These are phyloP conservation scores for Davidsoniella neocaledoniae DNA, from an alignment of 2,329 filamentous ascomycete species.

Conservation along the genomic window DNA sequence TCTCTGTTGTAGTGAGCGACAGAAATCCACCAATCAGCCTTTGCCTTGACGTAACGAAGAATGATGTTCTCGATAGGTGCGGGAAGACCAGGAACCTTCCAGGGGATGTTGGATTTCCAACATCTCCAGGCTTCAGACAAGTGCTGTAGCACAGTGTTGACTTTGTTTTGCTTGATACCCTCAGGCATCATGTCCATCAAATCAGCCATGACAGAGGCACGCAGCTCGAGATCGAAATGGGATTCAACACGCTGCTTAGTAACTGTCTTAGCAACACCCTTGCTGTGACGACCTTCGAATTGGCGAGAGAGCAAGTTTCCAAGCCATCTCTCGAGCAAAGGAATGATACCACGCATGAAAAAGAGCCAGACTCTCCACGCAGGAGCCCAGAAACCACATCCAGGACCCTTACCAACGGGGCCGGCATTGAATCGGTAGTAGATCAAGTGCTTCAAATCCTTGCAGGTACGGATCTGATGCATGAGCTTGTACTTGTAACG, in stretches of 20 bases:
- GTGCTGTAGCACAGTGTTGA: slow-evolving; percentile 94
- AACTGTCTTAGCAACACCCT: slow-evolving; percentile 96
- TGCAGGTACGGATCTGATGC: slow-evolving; percentile 98
- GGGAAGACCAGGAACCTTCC: slow-evolving; percentile 93
- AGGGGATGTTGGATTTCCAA: slow-evolving; percentile 99
- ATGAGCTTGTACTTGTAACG: slow-evolving; percentile 99
- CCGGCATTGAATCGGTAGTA: slow-evolving; percentile 98
- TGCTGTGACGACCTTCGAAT: slow-evolving; percentile 96
- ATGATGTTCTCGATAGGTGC: slow-evolving; percentile 99
- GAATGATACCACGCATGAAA: slow-evolving; percentile 97
- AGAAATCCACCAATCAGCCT: slow-evolving; percentile 99
- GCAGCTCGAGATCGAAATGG: slow-evolving; percentile 91
- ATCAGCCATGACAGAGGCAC: slow-evolving; percentile 96
- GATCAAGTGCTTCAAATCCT: slow-evolving; percentile 96
- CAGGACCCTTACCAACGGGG: slow-evolving; percentile 89
- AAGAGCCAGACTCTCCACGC: slow-evolving; percentile 99
- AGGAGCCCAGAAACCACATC: slow-evolving; percentile 97
- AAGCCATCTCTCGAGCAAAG: slow-evolving; percentile 88
- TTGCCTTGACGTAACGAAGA: slow-evolving; percentile 93
- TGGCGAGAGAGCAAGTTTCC: slow-evolving; percentile 92
- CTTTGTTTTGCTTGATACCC: slow-evolving; percentile 98
- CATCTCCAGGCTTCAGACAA: slow-evolving; percentile 96
- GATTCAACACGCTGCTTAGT: slow-evolving; percentile 98
- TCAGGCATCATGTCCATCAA: slow-evolving; percentile 99
- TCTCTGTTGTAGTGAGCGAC: slow-evolving; percentile 98